A percentile compares a stretch with the other conserved stretches of the same genome.
These are phyloP conservation scores for Yamadazyma akitaensis DNA, from an alignment of 805 yeast genomes.

Conservation along the genomic window DNA sequence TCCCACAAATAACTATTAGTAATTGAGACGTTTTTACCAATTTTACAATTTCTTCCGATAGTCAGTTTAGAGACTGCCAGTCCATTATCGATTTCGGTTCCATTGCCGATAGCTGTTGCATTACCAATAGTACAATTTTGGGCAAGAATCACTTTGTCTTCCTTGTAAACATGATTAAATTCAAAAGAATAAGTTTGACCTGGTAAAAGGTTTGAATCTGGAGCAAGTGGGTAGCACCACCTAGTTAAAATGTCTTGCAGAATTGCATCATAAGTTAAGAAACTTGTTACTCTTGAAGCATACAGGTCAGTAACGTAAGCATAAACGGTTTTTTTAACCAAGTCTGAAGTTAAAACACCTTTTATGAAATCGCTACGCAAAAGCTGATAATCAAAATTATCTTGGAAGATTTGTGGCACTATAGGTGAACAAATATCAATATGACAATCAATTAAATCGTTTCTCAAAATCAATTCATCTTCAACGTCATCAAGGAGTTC, in stretches of 20 bases:
- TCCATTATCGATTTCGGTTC: constrained; percentile 73
- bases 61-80: constrained; percentile 65
- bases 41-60: constrained; percentile 80
- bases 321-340: constrained; percentile 85
- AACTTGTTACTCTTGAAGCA: constrained; percentile 93
- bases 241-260: constrained; percentile 87
- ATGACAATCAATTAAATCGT: constrained; percentile 93
- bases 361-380: constrained; percentile 83
- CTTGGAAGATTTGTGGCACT: constrained; percentile 94
- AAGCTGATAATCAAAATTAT: constrained; percentile 90
- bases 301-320: constrained; percentile 77
- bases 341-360: constrained; percentile 87
- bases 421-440: constrained; percentile 93
- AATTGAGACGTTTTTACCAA: constrained; percentile 74
- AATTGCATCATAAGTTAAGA: constrained; percentile 90
- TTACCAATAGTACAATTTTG: constrained; percentile 86
- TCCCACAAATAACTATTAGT: constrained; percentile 87
- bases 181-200: constrained; percentile 77
- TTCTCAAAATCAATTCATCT: constrained; percentile 72
- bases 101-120: constrained; percentile 78
- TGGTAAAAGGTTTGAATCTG: constrained; percentile 74
- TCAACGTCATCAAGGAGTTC: constrained; percentile 76
- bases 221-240: constrained; percentile 89
- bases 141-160: constrained; percentile 81
- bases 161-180: constrained; percentile 84